Base-by-base conservation (phyloP, 352 stramenopile species). In the Elongisporangium undulatum region DNA sequence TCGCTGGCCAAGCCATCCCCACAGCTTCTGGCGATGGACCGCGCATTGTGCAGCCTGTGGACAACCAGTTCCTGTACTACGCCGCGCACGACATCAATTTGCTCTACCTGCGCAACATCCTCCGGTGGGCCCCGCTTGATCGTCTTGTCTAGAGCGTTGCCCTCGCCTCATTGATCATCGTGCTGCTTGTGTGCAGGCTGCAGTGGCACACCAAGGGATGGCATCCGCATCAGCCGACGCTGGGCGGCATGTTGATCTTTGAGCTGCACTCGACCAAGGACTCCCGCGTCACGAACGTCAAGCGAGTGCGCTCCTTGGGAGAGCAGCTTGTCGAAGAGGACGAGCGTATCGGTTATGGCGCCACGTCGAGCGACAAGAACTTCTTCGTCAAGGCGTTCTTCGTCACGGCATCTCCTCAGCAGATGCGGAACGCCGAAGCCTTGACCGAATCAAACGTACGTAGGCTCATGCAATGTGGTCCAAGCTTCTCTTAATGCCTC, bases 41-140 rank as follows among this genome's bases (percentile, higher is more conserved):
- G 21, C 60, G 61, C n/a, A 61, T 92, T 38, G 56, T 72, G 17
- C 83, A 90, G 58, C 50, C 66, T 0, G 58, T 75, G 0, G 64
- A 82, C 49, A 90, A 90, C 51, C 71, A 68, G 2, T 76, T 92
- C 34, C 51, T 92, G 17, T 89, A 82, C 56, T 90, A 92, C 59
- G 79, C 83, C 26, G 83, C 77, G 10, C 83, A 92, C 61, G 83
- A 92, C 57, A 92, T 92, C 61, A 92, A 92, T 60, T 58, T 92
- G 38, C 53, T 92, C 53, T 92, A 89, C 65, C 63, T 92, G 58
- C 78, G 80, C 22, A 89, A 89, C 56, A 56, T 92, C 9, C 62
- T 92, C 26, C 76, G 82, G 82, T 90, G 48, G 9, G 66, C 56
- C 53, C 5, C 21, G 22, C 4, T 50, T 15, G 26, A 21, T 52